Base-by-base conservation (phyloP, 352 stramenopile species). In the Globisporangium parvum region DNA sequence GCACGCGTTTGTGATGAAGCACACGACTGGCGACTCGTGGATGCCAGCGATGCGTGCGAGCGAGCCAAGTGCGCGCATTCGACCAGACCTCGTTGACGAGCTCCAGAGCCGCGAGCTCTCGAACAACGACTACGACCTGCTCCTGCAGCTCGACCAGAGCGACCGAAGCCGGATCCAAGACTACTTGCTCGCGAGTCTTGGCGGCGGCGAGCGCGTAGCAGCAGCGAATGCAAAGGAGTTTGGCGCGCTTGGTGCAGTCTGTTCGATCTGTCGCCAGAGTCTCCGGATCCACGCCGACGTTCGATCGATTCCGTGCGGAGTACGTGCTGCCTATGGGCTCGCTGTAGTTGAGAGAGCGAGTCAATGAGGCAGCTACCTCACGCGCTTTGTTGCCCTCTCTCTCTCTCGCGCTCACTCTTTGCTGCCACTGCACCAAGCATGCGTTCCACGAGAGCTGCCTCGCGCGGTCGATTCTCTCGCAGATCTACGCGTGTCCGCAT, bases 71-170 rank as follows among this genome's bases (percentile, higher is more conserved):
- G 40, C 56, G 5, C 55, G 47, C 8, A 47, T 62, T n/a, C 55
- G 47, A 21, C 28, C 48, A 11, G 55, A 62, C 18, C 12, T 86
- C 8, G 73, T 90, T 14, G 60, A 69, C 31, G 80, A 89, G 9
- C 63, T 93, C 0, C 71, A 93, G 56, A 77, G 61, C 35, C 69
- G 84, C 59, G 84, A 94, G 39, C 66, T 94, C 9, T 88, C 82
- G 31, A 91, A 77, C n/a, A 88, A 88, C 42, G 84, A 94, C 58
- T 94, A 93, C 51, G 82, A 91, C 46, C 46, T 91, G 6, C 61
- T 94, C 1, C 63, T 92, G 14, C 71, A 93, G 37, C 62, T 93
- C 0, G 83, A 93, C 52, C 66, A 76, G 42, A 61, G 59, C 3
- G 75, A 79, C 21, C 86, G 84, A 24, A 66, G 53, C 18, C 71